A percentile compares a stretch with the other conserved stretches of the same genome.
Evolutionary conservation across 2,329 filamentous ascomycete species (phyloP).

Genomic region (Xylaria sp.): DNA sequence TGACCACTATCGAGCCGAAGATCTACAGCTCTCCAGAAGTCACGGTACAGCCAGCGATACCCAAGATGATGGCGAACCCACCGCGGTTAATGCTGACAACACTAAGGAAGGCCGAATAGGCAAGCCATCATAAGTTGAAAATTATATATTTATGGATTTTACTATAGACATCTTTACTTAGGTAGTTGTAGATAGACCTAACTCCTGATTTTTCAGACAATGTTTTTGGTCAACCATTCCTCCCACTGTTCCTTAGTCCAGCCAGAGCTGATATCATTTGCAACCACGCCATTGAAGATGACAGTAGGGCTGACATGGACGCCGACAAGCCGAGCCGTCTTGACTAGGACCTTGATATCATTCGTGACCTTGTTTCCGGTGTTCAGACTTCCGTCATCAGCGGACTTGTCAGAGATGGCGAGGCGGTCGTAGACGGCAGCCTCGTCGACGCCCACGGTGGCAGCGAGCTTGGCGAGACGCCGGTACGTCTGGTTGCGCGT

Average conservation of each 20-base stretch:
- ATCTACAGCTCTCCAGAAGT: too few species aligned
- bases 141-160: slow-evolving; percentile 14
- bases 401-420: slow-evolving; percentile 73
- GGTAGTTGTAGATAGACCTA: not conserved
- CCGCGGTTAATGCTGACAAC: too few species aligned
- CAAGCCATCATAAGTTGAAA: too few species aligned
- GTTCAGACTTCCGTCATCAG: slow-evolving; percentile 76
- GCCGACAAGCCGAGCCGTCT: slow-evolving; percentile 80
- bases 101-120: too few species aligned
- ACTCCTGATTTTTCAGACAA: slow-evolving; percentile 50
- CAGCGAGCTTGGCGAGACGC: slow-evolving; percentile 79
- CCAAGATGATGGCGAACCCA: too few species aligned
- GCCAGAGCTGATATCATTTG: slow-evolving; percentile 78
- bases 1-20: too few species aligned
- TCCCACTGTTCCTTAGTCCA: slow-evolving; percentile 86
- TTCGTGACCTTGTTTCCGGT: slow-evolving; percentile 82
- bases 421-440: slow-evolving; percentile 75
- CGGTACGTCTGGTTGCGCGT: slow-evolving; percentile 84
- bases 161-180: not conserved
- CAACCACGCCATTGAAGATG: slow-evolving; percentile 86
- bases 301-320: slow-evolving; percentile 94
- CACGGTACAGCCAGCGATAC: too few species aligned
- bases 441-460: slow-evolving; percentile 74
- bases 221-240: slow-evolving; percentile 76
- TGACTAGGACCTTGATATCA: slow-evolving; percentile 85